Base-by-base conservation (phyloP, 1,284 basidiomycete genomes). In the Trametes hirsuta region DNA sequence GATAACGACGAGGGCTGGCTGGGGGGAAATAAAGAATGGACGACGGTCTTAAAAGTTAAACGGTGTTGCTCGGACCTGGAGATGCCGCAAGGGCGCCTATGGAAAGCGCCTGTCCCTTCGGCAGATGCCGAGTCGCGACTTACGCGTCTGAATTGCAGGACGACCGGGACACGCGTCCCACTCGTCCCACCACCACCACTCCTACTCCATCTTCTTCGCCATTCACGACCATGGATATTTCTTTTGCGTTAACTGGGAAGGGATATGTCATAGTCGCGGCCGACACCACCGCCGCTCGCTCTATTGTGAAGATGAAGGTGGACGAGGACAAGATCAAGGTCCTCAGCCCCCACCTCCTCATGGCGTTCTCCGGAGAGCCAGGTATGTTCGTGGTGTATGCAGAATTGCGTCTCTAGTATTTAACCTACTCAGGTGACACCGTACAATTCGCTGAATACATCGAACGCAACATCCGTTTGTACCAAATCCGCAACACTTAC, bases 311-410 rank as follows among this genome's bases (percentile, higher is more conserved):
- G 79, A 97, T 98, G 94, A 98, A 99, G 81, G 77, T 85, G 35
- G 94, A 98, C 77, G 93, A 95, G 79, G 97, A 99, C 84, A 98
- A 99, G 82, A 95, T 97, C 80, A 96, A 95, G 78, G 83, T 85
- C 36, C 83, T 99, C 39, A 90, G 93, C 66, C 89, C 95, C 41
- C 94, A 98, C 75, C 82, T 99, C 18, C 86, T 97, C 71, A 97
- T 99, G 94, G 89, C 95, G 0, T 96, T 91, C 77, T 93, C 93
- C 68, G 96, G 96, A 65, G 95, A 98, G 76, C 92, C 94, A 75
- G 93, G 94, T 91, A 55, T 55, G 84, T 76, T 6, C 52, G 39
- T 39, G 47, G 18, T 35, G 45, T 47, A 1, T 21, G 21, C 18
- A 12, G 11, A 42, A 15, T 1, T 18, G 4, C 10, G 35, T 6